These are phyloP conservation scores for Tylopilus sp. DNA, from an alignment of 1,284 basidiomycete genomes.

Conservation along the genomic window DNA sequence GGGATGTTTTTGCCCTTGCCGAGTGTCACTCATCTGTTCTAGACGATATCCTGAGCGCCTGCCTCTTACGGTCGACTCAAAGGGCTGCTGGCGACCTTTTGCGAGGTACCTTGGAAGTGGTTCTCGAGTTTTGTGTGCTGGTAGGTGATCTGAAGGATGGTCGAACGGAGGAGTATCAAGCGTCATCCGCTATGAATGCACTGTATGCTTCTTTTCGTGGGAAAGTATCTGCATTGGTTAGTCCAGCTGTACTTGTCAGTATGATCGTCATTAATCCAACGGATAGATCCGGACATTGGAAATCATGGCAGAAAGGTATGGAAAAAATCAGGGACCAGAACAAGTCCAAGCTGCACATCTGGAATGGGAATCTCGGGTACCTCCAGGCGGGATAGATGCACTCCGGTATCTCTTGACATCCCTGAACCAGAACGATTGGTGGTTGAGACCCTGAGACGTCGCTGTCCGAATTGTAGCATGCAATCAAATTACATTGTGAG, in stretches of 20 bases:
- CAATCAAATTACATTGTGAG: constrained; percentile 14
- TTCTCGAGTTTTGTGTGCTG: constrained; percentile 70
- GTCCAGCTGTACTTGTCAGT: constrained; percentile 27
- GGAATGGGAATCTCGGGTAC: constrained; percentile 29
- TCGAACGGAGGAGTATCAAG: constrained; percentile 58
- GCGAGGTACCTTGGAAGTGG: constrained; percentile 60
- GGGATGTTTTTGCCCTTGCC: constrained; percentile 76
- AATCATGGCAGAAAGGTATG: constrained; percentile 40
- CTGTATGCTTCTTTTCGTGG: constrained; percentile 55
- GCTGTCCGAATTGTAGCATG: constrained; percentile 7
- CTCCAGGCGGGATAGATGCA: constrained; percentile 49
- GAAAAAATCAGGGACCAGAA: constrained; percentile 22
- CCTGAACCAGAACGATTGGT: constrained; percentile 51
- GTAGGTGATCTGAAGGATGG: constrained; percentile 60
- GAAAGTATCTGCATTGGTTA: constrained; percentile 59
- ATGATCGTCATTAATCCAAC: constrained; percentile 2
- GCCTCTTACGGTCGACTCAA: constrained; percentile 73
- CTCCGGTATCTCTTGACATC: constrained; percentile 48
- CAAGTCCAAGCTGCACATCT: constrained; percentile 25
- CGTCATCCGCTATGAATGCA: constrained; percentile 53
- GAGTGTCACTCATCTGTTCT: constrained; percentile 68
- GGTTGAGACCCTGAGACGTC: constrained; percentile 27
- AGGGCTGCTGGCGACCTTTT: constrained; percentile 66
- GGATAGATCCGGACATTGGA: constrained; percentile 21
- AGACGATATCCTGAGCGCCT: constrained; percentile 76